Evolutionary conservation across 805 yeast species (phyloP).

Genomic region (Metschnikowia santaceciliae): DNA sequence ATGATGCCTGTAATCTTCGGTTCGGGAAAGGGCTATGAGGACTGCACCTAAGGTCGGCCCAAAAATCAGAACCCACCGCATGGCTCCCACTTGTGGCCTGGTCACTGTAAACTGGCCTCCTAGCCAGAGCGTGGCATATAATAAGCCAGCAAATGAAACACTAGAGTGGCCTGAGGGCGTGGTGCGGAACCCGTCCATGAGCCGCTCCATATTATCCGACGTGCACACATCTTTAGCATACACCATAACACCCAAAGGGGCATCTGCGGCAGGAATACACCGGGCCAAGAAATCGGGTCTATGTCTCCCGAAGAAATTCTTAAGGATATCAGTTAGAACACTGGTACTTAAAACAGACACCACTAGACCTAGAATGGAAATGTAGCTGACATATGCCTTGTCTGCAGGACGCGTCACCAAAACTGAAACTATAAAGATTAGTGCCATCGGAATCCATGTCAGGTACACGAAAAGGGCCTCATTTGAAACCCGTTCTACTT

Average conservation of each 20-base stretch:
- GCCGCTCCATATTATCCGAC: slow-evolving; percentile 35
- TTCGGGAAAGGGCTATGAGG: slow-evolving; percentile 77
- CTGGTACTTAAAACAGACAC: slow-evolving; percentile 58
- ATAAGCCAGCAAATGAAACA: slow-evolving; percentile 63
- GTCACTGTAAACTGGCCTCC: slow-evolving; percentile 56
- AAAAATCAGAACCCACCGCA: slow-evolving; percentile 54
- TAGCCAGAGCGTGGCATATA: slow-evolving; percentile 61
- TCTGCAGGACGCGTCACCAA: slow-evolving; percentile 48
- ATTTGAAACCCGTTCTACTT: slow-evolving; percentile 64
- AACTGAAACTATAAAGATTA: slow-evolving; percentile 34
- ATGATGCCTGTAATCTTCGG: slow-evolving; percentile 93
- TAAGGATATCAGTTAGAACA: slow-evolving; percentile 66
- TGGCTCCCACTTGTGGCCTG: slow-evolving; percentile 49
- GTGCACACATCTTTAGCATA: slow-evolving; percentile 67
- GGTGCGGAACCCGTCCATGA: slow-evolving; percentile 73
- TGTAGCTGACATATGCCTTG: slow-evolving; percentile 55
- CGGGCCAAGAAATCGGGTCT: slow-evolving; percentile 91
- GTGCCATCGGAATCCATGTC: slow-evolving; percentile 45
- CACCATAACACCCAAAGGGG: slow-evolving; percentile 53
- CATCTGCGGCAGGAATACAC: slow-evolving; percentile 62
- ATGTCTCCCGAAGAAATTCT: slow-evolving; percentile 83
- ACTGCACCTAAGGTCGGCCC: slow-evolving; percentile 66
- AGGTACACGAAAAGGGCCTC: slow-evolving; percentile 51
- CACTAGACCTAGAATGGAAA: slow-evolving; percentile 63
- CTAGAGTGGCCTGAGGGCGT: slow-evolving; percentile 84